Conservation (phyloP, 805 yeast species). For the Isabelozyma pseudorhagii region DNA sequence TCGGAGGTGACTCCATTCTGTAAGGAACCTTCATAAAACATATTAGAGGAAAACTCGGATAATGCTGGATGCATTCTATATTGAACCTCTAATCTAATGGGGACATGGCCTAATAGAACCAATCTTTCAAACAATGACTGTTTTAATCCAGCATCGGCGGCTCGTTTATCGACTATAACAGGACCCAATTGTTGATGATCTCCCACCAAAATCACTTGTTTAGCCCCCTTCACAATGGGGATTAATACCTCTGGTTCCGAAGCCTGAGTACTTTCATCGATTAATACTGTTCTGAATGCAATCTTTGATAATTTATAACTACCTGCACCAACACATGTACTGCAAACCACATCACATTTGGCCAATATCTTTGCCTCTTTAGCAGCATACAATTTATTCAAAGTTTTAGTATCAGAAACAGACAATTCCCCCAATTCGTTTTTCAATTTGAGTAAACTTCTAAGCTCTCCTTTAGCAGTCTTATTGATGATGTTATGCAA, state of each 20-base stretch:
- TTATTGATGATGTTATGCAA: slow-evolving; percentile 51
- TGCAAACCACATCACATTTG: slow-evolving; percentile 75
- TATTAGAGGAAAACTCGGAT: slow-evolving; percentile 83
- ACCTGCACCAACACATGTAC: slow-evolving; percentile 93
- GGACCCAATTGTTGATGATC: slow-evolving; percentile 97
- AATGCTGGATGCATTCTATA: slow-evolving; percentile 92
- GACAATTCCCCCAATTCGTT: slow-evolving; percentile 70
- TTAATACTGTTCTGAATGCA: slow-evolving; percentile 72
- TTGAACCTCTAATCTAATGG: slow-evolving; percentile 85
- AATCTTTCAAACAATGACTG: slow-evolving; percentile 88
- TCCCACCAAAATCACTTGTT: slow-evolving; percentile 87
- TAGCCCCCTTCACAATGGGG: slow-evolving; percentile 86
- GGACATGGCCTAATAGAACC: slow-evolving; percentile 76
- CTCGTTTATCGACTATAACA: slow-evolving; percentile 73
- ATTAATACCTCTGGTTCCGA: slow-evolving; percentile 89
- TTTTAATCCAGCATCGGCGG: slow-evolving; percentile 81
- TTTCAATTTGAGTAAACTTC: slow-evolving; percentile 55
- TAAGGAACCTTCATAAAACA: slow-evolving; percentile 88
- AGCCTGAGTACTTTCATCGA: slow-evolving; percentile 94
- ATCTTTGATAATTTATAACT: slow-evolving; percentile 57
- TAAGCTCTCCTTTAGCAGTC: slow-evolving; percentile 53
- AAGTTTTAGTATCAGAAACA: slow-evolving; percentile 47
- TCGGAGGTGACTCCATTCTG: slow-evolving; percentile 88
- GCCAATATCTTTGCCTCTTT: slow-evolving; percentile 51
- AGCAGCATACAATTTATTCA: slow-evolving; percentile 36